A percentile compares a stretch with the other conserved stretches of the same genome.
These are phyloP conservation scores for Capsella bursapastoris DNA, from an alignment of 345 rosid species.

Conservation along the genomic window DNA sequence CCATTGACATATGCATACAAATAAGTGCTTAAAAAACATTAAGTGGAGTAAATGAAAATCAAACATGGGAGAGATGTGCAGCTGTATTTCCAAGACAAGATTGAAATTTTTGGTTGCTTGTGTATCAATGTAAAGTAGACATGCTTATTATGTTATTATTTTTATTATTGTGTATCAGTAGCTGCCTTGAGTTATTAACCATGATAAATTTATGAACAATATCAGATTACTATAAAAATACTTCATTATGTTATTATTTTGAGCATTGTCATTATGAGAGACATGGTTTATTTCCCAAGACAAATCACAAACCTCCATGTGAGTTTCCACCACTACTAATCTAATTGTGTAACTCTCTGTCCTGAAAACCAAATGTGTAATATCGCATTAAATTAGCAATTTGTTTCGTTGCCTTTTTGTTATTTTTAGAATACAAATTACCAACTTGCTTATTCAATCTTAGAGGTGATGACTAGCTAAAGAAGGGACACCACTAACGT, in stretches of 20 bases:
- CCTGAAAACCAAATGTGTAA: constrained; percentile 22
- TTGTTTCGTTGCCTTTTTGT: constrained; percentile 28
- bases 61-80: constrained; percentile 26
- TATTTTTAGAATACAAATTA: constrained; percentile 36
- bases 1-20: constrained; percentile 3
- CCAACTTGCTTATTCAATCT: constrained; percentile 42
- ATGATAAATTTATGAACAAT: background rate
- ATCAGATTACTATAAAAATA: constrained; percentile 1
- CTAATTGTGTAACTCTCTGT: constrained; percentile 16
- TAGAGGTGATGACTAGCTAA: constrained; percentile 40
- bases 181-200: constrained; percentile 27
- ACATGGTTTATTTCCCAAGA: constrained; percentile 47
- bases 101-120: constrained; percentile 44
- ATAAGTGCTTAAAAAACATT: constrained; percentile 6
- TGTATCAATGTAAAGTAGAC: constrained; percentile 43
- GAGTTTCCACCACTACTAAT: constrained; percentile 45
- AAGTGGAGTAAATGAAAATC: constrained; percentile 27
- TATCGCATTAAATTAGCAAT: constrained; percentile 25
- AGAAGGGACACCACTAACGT: constrained; percentile 48
- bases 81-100: constrained; percentile 41
- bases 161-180: constrained; percentile 13
- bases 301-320: constrained; percentile 48
- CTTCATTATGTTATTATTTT: background rate
- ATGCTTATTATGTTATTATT: constrained; percentile 37
- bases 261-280: constrained; percentile 43